Evolutionary conservation across 2,329 filamentous ascomycete species (phyloP), one percentile per base, ranked within the genome.

Genomic region (Penicillium janthinellum): DNA sequence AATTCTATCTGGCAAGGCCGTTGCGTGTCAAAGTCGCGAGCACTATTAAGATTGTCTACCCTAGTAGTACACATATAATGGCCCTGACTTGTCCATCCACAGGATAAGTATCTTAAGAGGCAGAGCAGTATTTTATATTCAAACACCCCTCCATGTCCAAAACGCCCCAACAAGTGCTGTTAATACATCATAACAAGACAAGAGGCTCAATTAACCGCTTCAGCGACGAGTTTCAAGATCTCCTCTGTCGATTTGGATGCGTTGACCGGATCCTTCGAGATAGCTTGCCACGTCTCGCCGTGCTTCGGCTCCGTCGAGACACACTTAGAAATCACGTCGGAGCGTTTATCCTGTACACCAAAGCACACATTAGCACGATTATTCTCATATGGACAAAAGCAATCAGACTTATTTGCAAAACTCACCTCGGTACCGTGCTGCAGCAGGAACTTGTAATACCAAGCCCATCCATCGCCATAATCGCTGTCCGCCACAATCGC

Each of bases 361-460:
- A 28, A n/a, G n/a, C n/a, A 35, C 1, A 54, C 10, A 38, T 64
- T 38, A 67, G 64, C 20, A 37, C 10, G 14, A 34, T n/a, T 22
- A 38, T 7, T 14, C 22, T 22, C 20, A 5, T 5, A 15, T 31
- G n/a, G 25, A 41, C 1, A 35, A 20, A 35, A 1, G 10, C 1
- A 20, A 8, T 2, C 52, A 54, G 63, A 65, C 62, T 49, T 53
- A 22, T 28, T 17, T 31, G 20, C 6, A 17, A 51, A 44, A 76
- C 79, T 70, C 72, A 83, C 81, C 65, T 92, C 89, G 5, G 92
- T 97, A 10, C 95, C 96, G 78, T 99, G 93, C 81, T 97, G 91
- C 67, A 88, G 75, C 65, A 98, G 73, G 75, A 98, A 99, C 76
- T 94, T 93, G 77, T 92, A 95, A 77, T 97, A 99, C 94, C 94